These are phyloP conservation scores for Neonectria sp. DNA, from an alignment of 2,329 filamentous ascomycete genomes.

Conservation along the genomic window DNA sequence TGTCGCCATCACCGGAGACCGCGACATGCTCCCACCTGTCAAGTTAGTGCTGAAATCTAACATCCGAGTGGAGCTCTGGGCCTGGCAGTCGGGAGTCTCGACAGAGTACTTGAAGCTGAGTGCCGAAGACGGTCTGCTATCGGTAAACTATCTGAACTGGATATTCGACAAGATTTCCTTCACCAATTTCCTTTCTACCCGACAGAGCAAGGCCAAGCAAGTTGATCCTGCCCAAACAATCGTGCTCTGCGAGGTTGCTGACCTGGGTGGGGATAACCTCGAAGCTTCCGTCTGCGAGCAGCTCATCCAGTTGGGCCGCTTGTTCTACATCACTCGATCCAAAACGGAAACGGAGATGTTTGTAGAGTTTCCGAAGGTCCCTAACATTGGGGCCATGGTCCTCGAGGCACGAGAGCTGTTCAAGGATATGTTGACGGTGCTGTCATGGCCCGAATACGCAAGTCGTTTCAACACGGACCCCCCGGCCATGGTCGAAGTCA, in stretches of 20 bases:
- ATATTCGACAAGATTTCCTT: slow-evolving; percentile 4
- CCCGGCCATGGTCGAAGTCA: neutral
- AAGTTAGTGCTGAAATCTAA: slow-evolving; percentile 28
- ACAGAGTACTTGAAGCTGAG: slow-evolving; percentile 32
- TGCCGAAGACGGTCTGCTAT: neutral
- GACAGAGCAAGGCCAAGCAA: neutral
- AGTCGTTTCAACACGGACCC: neutral
- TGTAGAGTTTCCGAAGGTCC: neutral
- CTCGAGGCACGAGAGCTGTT: neutral
- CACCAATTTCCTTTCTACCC: neutral
- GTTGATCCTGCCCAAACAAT: neutral
- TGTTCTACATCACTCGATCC: neutral
- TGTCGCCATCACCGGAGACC: slow-evolving; percentile 45
- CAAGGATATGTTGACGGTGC: neutral
- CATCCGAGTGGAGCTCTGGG: slow-evolving; percentile 48
- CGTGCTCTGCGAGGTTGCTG: neutral
- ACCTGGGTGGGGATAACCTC: too few relatives aligned
- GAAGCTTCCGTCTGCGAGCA: neutral
- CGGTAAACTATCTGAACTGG: neutral
- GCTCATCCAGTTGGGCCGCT: neutral
- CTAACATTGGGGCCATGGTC: neutral
- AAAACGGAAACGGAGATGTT: neutral
- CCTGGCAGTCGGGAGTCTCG: slow-evolving; percentile 42
- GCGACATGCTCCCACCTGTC: slow-evolving; percentile 45
- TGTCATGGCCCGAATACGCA: neutral